Evolutionary conservation across 306 rosid genomes (phyloP).

Genomic region (Corylus heterophylla): DNA sequence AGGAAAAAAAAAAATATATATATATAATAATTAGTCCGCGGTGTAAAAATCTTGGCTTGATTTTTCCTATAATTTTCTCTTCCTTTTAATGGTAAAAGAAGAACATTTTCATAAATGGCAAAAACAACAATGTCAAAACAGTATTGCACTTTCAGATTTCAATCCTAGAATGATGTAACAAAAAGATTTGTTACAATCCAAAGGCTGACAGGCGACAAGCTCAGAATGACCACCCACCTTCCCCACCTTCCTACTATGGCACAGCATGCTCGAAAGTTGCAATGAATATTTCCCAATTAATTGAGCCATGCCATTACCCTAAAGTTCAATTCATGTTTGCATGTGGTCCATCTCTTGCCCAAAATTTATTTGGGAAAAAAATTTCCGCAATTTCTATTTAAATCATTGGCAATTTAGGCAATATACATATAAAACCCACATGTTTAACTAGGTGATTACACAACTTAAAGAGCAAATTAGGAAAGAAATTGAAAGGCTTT

Average conservation of each 20-base stretch:
- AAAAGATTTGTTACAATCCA: not conserved
- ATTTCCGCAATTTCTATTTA: too few relatives aligned
- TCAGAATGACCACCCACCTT: not conserved
- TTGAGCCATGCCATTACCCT: not conserved
- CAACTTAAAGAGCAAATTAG: too few relatives aligned
- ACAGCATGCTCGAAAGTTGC: not conserved
- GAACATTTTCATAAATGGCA: not conserved
- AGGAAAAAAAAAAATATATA: too few relatives aligned
- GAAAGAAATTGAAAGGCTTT: too few relatives aligned
- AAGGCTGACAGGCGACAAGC: not conserved
- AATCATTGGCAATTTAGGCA: too few relatives aligned
- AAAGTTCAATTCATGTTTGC: not conserved
- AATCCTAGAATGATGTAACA: not conserved
- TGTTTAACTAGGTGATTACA: too few relatives aligned
- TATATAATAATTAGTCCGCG: too few relatives aligned
- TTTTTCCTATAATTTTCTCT: not conserved
- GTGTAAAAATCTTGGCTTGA: too few relatives aligned
- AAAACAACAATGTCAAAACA: not conserved
- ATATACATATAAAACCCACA: too few relatives aligned
- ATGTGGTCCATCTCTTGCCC: not conserved
- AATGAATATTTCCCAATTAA: not conserved
- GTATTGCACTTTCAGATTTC: not conserved
- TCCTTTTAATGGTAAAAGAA: not conserved
- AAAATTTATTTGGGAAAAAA: too few relatives aligned
- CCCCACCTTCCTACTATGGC: not conserved